phyloP scores from a whole-genome alignment of 2,329 filamentous ascomycete species.

The Colletotrichum tropicale region DNA sequence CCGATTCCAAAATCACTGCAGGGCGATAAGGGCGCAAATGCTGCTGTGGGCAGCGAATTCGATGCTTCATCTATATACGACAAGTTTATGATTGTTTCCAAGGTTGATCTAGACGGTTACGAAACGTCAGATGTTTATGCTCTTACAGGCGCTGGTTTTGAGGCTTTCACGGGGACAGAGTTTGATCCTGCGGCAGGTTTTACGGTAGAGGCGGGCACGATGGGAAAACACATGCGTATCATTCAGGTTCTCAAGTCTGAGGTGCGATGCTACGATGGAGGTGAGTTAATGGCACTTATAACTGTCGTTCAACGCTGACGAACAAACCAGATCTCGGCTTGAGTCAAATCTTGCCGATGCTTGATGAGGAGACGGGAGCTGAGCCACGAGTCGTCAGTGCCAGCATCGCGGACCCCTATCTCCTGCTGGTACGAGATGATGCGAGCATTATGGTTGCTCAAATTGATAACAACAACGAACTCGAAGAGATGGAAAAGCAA shows the following conservation, averaged over 20 bases:
- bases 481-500: slow-evolving; percentile 78
- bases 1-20: slow-evolving; percentile 66
- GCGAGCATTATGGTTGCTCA: slow-evolving; percentile 79
- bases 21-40: slow-evolving; percentile 51
- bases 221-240: slow-evolving; percentile 81
- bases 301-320: not conserved
- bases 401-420: slow-evolving; percentile 85
- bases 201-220: slow-evolving; percentile 83
- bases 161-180: slow-evolving; percentile 80
- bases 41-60: slow-evolving; percentile 59
- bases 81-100: slow-evolving; percentile 83
- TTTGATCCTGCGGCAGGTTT: slow-evolving; percentile 90
- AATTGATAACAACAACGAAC: slow-evolving; percentile 80
- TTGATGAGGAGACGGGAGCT: slow-evolving; percentile 85
- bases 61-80: slow-evolving; percentile 69
- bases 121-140: slow-evolving; percentile 82
- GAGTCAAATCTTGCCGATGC: slow-evolving; percentile 89
- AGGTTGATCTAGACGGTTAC: slow-evolving; percentile 69
- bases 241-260: slow-evolving; percentile 89
- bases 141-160: slow-evolving; percentile 74
- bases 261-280: slow-evolving; percentile 87
- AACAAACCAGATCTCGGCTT: slow-evolving; percentile 67
- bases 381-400: slow-evolving; percentile 80
- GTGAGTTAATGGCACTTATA: slow-evolving; percentile 53
- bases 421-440: slow-evolving; percentile 85